Evolutionary conservation across 2,329 filamentous ascomycete genomes (phyloP), one percentile per base, ranked within the genome.

Genomic region (Neopestalotiopsis clavispora): DNA sequence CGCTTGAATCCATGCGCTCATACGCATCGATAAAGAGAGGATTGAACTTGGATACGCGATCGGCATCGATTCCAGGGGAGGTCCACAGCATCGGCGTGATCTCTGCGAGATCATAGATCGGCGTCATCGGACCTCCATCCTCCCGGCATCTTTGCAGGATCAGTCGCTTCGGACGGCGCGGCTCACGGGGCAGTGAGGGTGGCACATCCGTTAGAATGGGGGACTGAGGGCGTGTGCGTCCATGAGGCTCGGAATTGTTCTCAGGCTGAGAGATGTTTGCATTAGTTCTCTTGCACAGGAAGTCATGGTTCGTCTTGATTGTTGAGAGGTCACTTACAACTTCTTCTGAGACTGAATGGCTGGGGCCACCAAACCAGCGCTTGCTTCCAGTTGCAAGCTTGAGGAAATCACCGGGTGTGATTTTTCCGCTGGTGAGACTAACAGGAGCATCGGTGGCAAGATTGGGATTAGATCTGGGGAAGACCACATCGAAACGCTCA

Each of bases 1-100:
- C 72, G 4, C 70, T 61, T 1, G 79, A 79, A 13, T 74, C 74
- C 80, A 81, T 82, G 61, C 75, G 76, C 14, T 71, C 70, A 58
- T 77, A 80, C 23, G 75, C 68, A 1, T 64, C 60, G n/a, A 74
- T 70, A 60, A 78, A 78, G 12, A 65, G 65, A 13, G 65, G 38
- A 1, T 68, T 69, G 4, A 59, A 65, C 7, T 6, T 6, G 14
- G 60, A 67, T 14, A 69, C 42, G 4, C 69, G 65, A 32, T 68
- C 49, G 66, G 73, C 68, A 4, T 70, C 68, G 12, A 76, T 42
- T 3, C 74, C 78, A 6, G 74, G 74, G 6, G 73, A 69, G 1
- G 68, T 72, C 68, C 66, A 74, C 38, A 77, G 69, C 17, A 78
- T 69, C 2, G 75, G 76, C 0, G 77, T 75, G 60, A 62, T 74